These are phyloP conservation scores for Pulveroboletus ravenelii DNA, from an alignment of 768 basidiomycete genomes.

Conservation along the genomic window DNA sequence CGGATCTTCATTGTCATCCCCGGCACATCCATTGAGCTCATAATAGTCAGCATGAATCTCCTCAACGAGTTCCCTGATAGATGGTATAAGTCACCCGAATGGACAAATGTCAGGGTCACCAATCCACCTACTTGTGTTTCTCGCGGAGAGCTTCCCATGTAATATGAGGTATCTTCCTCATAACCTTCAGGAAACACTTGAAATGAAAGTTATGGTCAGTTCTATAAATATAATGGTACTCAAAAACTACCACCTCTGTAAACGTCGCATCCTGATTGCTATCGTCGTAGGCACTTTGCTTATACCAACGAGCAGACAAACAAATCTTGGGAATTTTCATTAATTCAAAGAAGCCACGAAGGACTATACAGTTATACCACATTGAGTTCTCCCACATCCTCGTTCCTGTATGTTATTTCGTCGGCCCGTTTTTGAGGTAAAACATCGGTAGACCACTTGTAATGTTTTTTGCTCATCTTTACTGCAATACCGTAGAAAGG, in stretches of 20 bases:
- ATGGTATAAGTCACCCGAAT: background rate
- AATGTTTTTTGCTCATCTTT: background rate
- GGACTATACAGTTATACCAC: constrained; percentile 10
- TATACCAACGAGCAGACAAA: constrained; percentile 26
- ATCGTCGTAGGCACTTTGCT: constrained; percentile 23
- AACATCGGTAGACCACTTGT: background rate
- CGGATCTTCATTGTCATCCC: no score
- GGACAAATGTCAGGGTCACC: background rate
- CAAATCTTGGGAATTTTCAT: constrained; percentile 15
- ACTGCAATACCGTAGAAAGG: constrained; percentile 2
- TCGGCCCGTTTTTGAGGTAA: no score
- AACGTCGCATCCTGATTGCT: constrained; percentile 15
- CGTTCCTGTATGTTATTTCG: background rate
- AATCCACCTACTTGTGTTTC: constrained; percentile 10
- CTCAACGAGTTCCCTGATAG: constrained; percentile 9
- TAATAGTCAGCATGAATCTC: constrained; percentile 5
- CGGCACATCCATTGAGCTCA: no score
- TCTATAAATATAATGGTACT: background rate
- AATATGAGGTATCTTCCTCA: constrained; percentile 2
- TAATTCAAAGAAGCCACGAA: background rate
- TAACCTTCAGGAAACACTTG: constrained; percentile 20
- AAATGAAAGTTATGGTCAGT: background rate
- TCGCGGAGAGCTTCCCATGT: constrained; percentile 23
- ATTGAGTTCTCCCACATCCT: constrained; percentile 12
- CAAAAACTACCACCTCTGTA: constrained; percentile 15